Base-by-base conservation (phyloP, 1,139 yeast species). In the Pichia cactophila region DNA sequence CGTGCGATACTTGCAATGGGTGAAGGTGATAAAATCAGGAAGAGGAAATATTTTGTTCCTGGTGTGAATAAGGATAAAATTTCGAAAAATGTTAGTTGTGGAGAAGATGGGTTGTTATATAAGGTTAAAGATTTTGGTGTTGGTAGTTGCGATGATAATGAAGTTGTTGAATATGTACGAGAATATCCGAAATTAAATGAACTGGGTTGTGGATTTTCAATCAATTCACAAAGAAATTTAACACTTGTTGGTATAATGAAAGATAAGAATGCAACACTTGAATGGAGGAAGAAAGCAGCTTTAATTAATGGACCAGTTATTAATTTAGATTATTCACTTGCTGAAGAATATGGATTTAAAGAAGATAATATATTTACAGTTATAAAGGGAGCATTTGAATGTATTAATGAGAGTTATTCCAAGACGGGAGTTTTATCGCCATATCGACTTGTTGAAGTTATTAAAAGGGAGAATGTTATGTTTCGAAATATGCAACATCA, bases 401-500 rank as follows among this genome's bases (percentile, higher is more conserved):
- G 86, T 52, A 85, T 90, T 77, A 75, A 80, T 6, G 96, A 88
- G 62, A 80, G 83, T 63, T 69, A 71, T 50, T 75, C 84, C 6
- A 73, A 77, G 28, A 81, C 79, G 3, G 97, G 97, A 3, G 88
- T 92, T 9, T 90, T 88, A 0, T 86, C 96, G 1, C 97, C 97
- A 0, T 70, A 73, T 33, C 76, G 78, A 59, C 77, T 92, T 46
- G 80, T 92, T 45, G 83, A 81, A 45, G 82, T 83, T 47, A 71
- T 90, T 48, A 89, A 89, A 64, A 79, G 78, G 50, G 89, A 87
- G 59, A 92, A 92, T 64, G 86, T 81, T 58, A 70, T 92, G 57
- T 92, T 92, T 64, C 74, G 96, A 54, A 86, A 89, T 53, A 82
- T 86, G 47, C 89, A 90, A 96, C 98, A 92, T 65, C 98, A 92